Evolutionary conservation across 768 basidiomycete genomes (phyloP), one percentile per base, ranked within the genome.

Genomic region (Russula olivacea): DNA sequence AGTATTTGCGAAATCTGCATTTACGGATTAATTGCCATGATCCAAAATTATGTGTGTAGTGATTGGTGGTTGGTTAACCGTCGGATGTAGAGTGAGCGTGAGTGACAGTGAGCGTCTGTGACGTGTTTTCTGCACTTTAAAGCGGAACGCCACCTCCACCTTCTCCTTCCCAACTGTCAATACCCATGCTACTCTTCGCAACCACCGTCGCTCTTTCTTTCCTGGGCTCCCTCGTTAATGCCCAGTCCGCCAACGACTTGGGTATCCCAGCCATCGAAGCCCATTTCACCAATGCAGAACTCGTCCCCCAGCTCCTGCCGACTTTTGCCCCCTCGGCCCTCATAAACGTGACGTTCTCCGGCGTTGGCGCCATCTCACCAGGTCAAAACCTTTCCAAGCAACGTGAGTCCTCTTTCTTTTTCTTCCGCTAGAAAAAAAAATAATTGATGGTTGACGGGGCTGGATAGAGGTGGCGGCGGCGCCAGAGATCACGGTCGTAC

Each of bases 261-360:
- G 78, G 79, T 61, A 74, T 89, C 52, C 78, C 78, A 59, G 83
- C 81, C 40, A 83, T 88, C 56, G 75, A 86, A 70, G 89, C 89
- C 23, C 84, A 91, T 72, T 88, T 91, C 72, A 73, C 68, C 15
- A 80, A 82, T 63, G 77, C 85, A 19, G 76, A 73, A 54, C 73
- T 92, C 65, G 83, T 88, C 47, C 89, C 91, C 1, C 74, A 80
- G 58, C 73, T 88, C 51, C 68, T 93, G 52, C 28, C 79, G 8
- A 72, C 74, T n/a, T 91, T 92, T 73, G 72, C 75, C 60, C 89
- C 89, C 7, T 72, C 71, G 23, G 87, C 83, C n/a, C 51, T 84
- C 48, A 76, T 92, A 57, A 71, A 74, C 48, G 73, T 87, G 62
- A 73, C 77, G 61, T 91, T 76, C 69, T 61, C 64, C 73, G 81